Percentiles rank a stretch among this genome's conserved stretches.
Evolutionary conservation across 2,329 filamentous ascomycete genomes (phyloP).

Genomic region (Pseudogymnoascus sp.): DNA sequence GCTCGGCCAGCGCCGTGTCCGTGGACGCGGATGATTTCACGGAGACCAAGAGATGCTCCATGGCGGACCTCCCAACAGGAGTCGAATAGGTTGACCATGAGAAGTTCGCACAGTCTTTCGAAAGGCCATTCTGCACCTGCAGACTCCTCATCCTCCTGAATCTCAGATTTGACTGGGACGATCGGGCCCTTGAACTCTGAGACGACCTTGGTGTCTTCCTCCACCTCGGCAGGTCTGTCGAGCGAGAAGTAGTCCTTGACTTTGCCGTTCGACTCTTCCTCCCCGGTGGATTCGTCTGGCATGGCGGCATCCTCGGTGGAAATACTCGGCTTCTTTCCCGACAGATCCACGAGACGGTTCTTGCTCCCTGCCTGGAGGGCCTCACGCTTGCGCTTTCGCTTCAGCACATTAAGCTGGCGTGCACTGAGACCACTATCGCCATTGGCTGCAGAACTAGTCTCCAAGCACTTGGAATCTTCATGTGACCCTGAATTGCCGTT

Average conservation of each 20-base stretch:
- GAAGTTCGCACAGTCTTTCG: conserved; percentile 86
- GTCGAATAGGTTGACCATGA: conserved; percentile 91
- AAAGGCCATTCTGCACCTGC: conserved; percentile 89
- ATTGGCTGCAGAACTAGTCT: conserved; percentile 29
- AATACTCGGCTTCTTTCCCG: conserved; percentile 45
- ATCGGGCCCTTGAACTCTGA: conserved; percentile 88
- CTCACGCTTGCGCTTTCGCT: conserved; percentile 87
- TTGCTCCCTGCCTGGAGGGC: conserved; percentile 86
- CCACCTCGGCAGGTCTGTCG: conserved; percentile 68
- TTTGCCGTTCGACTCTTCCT: conserved; percentile 53
- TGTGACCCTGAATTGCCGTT: conserved; percentile 42
- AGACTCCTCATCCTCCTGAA: conserved; percentile 70
- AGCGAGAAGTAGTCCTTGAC: conserved; percentile 84
- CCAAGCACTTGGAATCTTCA: conserved; percentile 30
- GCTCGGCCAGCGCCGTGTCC: conserved; percentile 78
- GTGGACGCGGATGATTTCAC: conserved; percentile 88
- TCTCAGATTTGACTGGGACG: conserved; percentile 75
- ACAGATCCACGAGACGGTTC: conserved; percentile 81
- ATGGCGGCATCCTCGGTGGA: conserved; percentile 34
- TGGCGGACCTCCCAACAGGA: conserved; percentile 92
- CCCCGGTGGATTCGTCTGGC: conserved; percentile 56
- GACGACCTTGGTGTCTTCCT: conserved; percentile 88
- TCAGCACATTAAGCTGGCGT: conserved; percentile 87
- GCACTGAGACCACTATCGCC: conserved; percentile 72
- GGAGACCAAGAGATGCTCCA: conserved; percentile 88